These are phyloP conservation scores for Coemansia sp. DNA, from an alignment of 192 early-diverging fungal genomes.

Conservation along the genomic window DNA sequence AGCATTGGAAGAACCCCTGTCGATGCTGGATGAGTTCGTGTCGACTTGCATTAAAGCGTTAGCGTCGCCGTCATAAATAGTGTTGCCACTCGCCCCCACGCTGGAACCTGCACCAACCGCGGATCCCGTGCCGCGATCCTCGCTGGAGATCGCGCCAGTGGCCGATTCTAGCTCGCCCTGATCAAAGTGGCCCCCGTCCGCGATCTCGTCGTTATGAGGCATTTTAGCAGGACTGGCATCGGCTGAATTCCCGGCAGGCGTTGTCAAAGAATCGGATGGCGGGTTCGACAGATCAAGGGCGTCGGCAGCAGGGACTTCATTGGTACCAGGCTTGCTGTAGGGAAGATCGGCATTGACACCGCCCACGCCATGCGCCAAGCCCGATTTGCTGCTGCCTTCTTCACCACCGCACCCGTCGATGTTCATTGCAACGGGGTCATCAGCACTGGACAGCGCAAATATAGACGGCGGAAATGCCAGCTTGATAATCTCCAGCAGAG, in stretches of 20 bases:
- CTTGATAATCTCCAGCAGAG: slow-evolving; percentile 38
- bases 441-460: slow-evolving; percentile 30
- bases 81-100: neutral
- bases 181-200: neutral
- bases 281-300: neutral
- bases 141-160: neutral
- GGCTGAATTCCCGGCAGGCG: neutral
- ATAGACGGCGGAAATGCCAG: slow-evolving; percentile 34
- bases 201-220: neutral
- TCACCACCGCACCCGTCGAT: slow-evolving; percentile 15
- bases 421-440: slow-evolving; percentile 52
- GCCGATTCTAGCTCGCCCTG: neutral
- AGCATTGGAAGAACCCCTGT: neutral
- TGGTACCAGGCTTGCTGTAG: neutral
- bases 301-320: neutral
- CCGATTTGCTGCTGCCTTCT: neutral
- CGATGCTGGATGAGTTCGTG: neutral
- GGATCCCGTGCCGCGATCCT: neutral
- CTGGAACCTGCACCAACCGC: neutral
- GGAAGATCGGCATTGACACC: neutral
- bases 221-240: neutral
- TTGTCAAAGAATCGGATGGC: neutral
- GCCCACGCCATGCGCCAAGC: neutral
- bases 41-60: neutral
- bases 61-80: neutral